These are phyloP conservation scores for Microsporum ferrugineum DNA, from an alignment of 2,329 filamentous ascomycete species.

Conservation along the genomic window DNA sequence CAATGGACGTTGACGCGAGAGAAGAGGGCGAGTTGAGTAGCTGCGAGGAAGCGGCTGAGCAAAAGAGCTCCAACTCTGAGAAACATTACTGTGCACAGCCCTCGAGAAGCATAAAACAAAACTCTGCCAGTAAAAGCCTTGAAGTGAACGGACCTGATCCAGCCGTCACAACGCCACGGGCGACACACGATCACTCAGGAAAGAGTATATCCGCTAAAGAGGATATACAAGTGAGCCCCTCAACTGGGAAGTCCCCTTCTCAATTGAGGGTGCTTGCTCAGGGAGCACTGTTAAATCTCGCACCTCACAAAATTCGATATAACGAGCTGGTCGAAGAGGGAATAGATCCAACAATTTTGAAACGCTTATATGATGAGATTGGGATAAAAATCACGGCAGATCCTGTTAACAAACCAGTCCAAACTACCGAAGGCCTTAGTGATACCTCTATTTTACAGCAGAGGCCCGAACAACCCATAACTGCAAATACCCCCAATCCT, in stretches of 20 bases:
- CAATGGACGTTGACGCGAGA: constrained; percentile 33
- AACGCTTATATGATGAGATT: constrained; percentile 55
- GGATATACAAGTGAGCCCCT: neutral
- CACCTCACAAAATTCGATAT: constrained; percentile 56
- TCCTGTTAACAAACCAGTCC: neutral
- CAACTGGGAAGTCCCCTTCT: constrained; percentile 22
- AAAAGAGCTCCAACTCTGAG: constrained; percentile 4
- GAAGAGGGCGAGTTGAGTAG: constrained; percentile 75
- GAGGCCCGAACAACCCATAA: neutral
- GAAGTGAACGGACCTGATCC: neutral
- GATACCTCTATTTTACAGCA: neutral
- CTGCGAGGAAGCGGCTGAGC: constrained; percentile 33
- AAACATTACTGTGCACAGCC: neutral
- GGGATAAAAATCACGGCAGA: constrained; percentile 40
- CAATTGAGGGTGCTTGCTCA: constrained; percentile 44
- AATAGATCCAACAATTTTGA: constrained; percentile 52
- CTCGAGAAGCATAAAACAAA: neutral
- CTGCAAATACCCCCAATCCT: neutral
- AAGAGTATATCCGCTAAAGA: neutral
- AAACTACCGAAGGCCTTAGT: neutral
- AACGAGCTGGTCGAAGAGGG: constrained; percentile 63
- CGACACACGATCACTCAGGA: neutral
- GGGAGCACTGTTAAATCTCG: constrained; percentile 54
- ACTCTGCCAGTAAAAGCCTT: neutral
- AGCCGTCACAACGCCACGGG: neutral